Conservation (phyloP, 352 stramenopile species). For the Phytophthora quininea region DNA sequence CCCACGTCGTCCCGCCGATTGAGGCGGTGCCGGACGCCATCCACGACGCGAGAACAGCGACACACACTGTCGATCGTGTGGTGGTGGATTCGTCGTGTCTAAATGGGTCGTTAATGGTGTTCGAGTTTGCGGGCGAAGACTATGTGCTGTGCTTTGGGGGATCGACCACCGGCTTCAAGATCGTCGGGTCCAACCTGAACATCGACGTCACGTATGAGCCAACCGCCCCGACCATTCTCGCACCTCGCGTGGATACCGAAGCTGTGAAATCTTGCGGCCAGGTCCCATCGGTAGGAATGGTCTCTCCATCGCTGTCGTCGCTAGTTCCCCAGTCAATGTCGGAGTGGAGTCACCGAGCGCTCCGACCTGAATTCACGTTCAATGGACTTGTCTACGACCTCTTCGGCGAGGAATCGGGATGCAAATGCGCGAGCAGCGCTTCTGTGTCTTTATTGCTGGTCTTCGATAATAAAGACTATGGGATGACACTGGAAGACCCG, state of each 20-base stretch:
- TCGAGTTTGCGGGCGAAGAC: too few species aligned
- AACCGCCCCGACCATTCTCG: neutral
- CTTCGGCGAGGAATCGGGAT: neutral
- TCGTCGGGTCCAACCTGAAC: conserved; percentile 22
- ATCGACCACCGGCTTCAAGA: conserved; percentile 16
- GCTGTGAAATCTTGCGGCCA: conserved; percentile 4
- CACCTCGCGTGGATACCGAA: conserved; percentile 22
- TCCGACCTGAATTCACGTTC: neutral
- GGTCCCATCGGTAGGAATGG: conserved; percentile 2
- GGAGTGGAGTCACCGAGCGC: neutral
- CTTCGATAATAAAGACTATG: conserved; percentile 5
- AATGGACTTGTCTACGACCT: neutral
- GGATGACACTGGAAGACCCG: neutral
- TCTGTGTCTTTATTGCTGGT: conserved; percentile 32
- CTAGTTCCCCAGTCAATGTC: neutral
- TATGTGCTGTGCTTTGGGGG: neutral
- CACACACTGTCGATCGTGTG: neutral
- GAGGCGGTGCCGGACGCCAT: neutral
- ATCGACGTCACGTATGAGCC: conserved; percentile 22
- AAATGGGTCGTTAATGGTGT: too few species aligned
- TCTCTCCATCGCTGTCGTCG: conserved; percentile 1
- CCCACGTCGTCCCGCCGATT: too few species aligned
- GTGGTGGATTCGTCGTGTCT: neutral
- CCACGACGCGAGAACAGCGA: neutral
- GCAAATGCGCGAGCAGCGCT: conserved; percentile 5